Conservation (phyloP, 192 early-diverging fungal species). For the Coemansia sp. region DNA sequence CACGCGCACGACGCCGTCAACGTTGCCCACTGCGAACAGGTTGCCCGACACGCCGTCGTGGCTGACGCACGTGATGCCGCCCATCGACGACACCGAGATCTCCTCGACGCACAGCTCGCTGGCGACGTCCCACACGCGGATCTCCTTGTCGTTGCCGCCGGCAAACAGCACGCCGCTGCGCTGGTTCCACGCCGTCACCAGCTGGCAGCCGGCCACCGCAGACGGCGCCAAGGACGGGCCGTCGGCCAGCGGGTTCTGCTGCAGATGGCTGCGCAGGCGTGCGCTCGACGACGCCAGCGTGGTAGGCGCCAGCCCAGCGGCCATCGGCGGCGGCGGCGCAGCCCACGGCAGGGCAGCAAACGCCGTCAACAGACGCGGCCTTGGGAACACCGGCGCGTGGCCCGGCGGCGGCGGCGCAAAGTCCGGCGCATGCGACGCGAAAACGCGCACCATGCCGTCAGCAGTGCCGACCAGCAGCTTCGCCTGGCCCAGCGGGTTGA, state of each 20-base stretch:
- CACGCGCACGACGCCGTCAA: constrained; percentile 47
- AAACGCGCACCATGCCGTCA: constrained; percentile 50
- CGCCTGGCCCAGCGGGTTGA: constrained; percentile 88
- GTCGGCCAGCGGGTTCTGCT: background rate
- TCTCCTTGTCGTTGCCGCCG: constrained; percentile 36
- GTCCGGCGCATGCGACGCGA: constrained; percentile 47
- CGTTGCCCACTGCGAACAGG: constrained; percentile 39
- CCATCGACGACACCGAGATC: constrained; percentile 35
- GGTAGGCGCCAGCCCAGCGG: background rate
- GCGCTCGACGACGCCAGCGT: constrained; percentile 8
- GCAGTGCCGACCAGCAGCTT: constrained; percentile 62
- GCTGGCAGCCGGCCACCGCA: constrained; percentile 11
- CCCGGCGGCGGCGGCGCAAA: constrained; percentile 20
- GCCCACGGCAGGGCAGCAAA: constrained; percentile 45
- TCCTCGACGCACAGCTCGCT: constrained; percentile 48
- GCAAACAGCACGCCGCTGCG: constrained; percentile 41
- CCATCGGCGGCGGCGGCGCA: background rate
- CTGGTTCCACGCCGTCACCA: constrained; percentile 52
- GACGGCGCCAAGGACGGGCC: background rate
- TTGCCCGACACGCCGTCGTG: constrained; percentile 41
- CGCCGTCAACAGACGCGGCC: constrained; percentile 39
- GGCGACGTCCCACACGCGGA: constrained; percentile 51
- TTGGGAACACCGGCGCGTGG: constrained; percentile 28
- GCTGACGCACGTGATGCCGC: constrained; percentile 43
- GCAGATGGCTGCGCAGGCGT: constrained; percentile 2